Evolutionary conservation across 2,329 filamentous ascomycete genomes (phyloP).

Genomic region (Proliferodiscus dingleyae): DNA sequence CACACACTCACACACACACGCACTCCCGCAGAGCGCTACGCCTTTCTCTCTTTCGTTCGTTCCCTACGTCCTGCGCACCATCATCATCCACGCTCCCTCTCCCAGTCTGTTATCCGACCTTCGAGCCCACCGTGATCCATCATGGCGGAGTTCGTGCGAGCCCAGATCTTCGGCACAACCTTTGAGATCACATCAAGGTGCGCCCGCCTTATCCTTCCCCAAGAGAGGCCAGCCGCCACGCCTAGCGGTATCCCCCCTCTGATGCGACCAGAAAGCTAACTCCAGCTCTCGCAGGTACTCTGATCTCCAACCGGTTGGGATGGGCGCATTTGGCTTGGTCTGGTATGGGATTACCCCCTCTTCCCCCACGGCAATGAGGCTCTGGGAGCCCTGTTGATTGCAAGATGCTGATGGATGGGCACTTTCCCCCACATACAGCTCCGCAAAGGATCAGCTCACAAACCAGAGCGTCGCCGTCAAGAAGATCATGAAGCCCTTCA

Average conservation of each 20-base stretch:
- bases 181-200: constrained; percentile 99
- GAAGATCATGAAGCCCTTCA: constrained; percentile 99
- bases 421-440: constrained; percentile 57
- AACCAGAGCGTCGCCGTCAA: constrained; percentile 96
- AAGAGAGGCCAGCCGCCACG: constrained; percentile 4
- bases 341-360: constrained; percentile 62
- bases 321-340: constrained; percentile 97
- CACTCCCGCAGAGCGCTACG: too few species aligned
- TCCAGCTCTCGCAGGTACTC: constrained; percentile 65
- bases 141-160: constrained; percentile 99
- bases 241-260: constrained; percentile 5
- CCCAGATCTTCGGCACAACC: constrained; percentile 98
- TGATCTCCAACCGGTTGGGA: constrained; percentile 95
- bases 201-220: constrained; percentile 18
- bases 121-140: constrained; percentile 30
- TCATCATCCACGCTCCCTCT: not conserved
- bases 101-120: not conserved
- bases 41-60: too few species aligned
- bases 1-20: too few species aligned
- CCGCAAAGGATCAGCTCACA: constrained; percentile 95
- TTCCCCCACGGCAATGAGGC: not conserved
- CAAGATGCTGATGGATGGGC: constrained; percentile 10
- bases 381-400: not conserved
- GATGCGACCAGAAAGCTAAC: constrained; percentile 16
- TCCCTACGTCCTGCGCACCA: not conserved